phyloP scores from a whole-genome alignment of 2,329 filamentous ascomycete species.

The Alternaria hordeiaustralica region DNA sequence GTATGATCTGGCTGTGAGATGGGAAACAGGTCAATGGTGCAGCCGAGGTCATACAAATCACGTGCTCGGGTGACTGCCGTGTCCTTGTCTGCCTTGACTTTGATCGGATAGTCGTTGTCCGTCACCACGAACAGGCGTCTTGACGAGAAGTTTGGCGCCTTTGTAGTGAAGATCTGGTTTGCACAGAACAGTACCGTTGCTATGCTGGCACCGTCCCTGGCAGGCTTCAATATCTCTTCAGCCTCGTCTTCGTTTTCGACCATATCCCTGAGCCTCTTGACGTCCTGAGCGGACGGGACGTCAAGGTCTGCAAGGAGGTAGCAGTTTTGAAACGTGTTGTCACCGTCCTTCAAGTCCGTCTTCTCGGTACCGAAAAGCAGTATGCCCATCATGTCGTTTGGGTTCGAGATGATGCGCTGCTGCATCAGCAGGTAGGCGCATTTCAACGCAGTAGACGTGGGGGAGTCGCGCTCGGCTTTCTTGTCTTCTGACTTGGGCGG shows the following conservation, averaged over 20 bases:
- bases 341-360: conserved; percentile 58
- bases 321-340: conserved; percentile 81
- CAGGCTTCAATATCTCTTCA: conserved; percentile 71
- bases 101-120: conserved; percentile 82
- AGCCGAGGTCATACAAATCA: conserved; percentile 91
- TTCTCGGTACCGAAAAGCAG: conserved; percentile 88
- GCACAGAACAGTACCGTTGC: conserved; percentile 91
- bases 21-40: conserved; percentile 90
- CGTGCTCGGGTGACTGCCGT: conserved; percentile 87
- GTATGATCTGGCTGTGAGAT: conserved; percentile 73
- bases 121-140: conserved; percentile 94
- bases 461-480: conserved; percentile 78
- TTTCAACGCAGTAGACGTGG: conserved; percentile 84
- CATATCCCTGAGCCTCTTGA: conserved; percentile 77
- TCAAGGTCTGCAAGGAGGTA: conserved; percentile 90
- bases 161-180: conserved; percentile 95
- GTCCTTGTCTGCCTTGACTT: conserved; percentile 74
- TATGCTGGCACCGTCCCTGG: conserved; percentile 76
- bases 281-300: conserved; percentile 83
- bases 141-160: conserved; percentile 91
- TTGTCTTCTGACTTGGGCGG: conserved; percentile 69
- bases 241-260: conserved; percentile 79
- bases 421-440: conserved; percentile 96
- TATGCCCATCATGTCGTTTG: conserved; percentile 96
- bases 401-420: conserved; percentile 96